phyloP scores from a whole-genome alignment of 306 rosid genomes.

The Glycine soja region DNA sequence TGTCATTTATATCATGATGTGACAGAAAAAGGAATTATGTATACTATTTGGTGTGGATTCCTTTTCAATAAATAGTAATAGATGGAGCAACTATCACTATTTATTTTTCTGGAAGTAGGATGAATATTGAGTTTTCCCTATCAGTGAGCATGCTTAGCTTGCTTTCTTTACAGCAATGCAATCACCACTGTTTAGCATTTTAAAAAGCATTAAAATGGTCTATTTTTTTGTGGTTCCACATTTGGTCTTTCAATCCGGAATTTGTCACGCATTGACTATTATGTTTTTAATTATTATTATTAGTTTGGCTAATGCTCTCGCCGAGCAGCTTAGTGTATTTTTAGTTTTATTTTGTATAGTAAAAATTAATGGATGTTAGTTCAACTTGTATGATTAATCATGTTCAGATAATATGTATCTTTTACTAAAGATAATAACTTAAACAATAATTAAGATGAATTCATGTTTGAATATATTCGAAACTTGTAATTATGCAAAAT shows the following conservation, averaged over 20 bases:
- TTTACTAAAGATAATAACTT: background rate
- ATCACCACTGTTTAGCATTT: constrained; percentile 21
- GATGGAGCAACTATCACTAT: background rate
- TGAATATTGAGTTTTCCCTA: constrained; percentile 46
- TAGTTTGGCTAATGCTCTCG: too few relatives aligned
- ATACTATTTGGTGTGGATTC: background rate
- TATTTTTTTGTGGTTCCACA: background rate
- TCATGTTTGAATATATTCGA: constrained; percentile 15
- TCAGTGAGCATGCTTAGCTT: constrained; percentile 41
- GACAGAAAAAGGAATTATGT: constrained; percentile 29
- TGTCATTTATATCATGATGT: background rate
- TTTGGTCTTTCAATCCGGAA: constrained; percentile 18
- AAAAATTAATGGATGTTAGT: background rate
- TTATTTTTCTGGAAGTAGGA: constrained; percentile 42
- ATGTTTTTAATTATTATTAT: too few relatives aligned
- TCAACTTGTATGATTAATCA: background rate
- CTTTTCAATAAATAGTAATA: constrained; percentile 28
- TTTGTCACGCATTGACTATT: background rate
- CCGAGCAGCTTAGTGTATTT: background rate
- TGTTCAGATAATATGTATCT: background rate
- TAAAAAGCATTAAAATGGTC: background rate
- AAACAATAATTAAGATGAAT: background rate
- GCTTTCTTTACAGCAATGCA: constrained; percentile 33
- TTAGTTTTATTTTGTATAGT: background rate
- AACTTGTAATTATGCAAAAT: constrained; percentile 22